A percentile compares a stretch with the other conserved stretches of the same genome.
Evolutionary conservation across 139 green algal genomes (phyloP).

Genomic region (Auxenochlorella pyrenoidosa): DNA sequence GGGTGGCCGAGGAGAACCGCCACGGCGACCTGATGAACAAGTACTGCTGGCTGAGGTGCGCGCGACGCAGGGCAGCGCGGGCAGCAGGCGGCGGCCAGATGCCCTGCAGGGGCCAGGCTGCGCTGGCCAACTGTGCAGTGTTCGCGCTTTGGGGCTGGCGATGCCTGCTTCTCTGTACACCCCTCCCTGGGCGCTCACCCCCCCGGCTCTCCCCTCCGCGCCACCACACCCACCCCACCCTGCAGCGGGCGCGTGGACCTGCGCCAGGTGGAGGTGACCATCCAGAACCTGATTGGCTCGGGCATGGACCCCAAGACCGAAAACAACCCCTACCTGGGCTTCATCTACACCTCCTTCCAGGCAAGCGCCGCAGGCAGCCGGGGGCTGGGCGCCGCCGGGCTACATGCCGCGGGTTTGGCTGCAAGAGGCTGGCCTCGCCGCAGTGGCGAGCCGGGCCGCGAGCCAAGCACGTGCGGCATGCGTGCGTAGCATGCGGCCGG

Average conservation of each 20-base stretch:
- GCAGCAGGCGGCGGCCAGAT: neutral
- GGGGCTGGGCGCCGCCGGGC: neutral
- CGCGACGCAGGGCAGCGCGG: no score
- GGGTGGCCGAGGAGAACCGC: constrained; percentile 98
- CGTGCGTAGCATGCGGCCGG: no score
- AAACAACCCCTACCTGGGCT: constrained; percentile 99
- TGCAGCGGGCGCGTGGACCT: constrained; percentile 71
- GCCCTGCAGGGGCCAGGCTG: neutral
- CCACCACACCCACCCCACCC: no score
- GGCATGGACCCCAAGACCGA: constrained; percentile 98
- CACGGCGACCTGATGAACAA: constrained; percentile 99
- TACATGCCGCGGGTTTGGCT: neutral
- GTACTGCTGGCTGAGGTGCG: constrained; percentile 74
- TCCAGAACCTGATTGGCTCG: constrained; percentile 97
- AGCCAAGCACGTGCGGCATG: no score
- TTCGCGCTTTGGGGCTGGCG: no score
- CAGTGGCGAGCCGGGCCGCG: no score
- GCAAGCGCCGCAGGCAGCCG: neutral
- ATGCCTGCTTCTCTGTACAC: no score
- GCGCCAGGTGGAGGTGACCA: constrained; percentile 89
- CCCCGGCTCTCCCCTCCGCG: no score
- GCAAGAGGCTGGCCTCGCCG: no score
- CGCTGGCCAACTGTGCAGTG: neutral
- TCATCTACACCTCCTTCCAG: constrained; percentile 99
- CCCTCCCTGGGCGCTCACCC: neutral